Percentiles rank a stretch among this genome's conserved stretches.
phyloP scores from a whole-genome alignment of 1,284 basidiomycete species.

The Vanrija sp. region DNA sequence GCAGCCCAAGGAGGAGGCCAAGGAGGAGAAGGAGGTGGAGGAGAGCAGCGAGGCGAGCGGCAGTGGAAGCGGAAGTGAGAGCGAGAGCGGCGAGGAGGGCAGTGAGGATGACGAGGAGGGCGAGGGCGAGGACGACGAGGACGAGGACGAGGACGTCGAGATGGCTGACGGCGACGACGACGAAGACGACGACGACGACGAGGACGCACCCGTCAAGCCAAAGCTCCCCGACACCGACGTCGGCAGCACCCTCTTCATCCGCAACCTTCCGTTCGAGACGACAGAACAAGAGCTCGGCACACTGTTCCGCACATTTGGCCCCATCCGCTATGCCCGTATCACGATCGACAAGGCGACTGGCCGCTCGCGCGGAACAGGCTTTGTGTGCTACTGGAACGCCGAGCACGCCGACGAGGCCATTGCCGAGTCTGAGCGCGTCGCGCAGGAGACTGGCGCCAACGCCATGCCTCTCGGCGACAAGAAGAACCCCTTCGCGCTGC shows the following conservation, averaged over 20 bases:
- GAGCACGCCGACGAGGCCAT: conserved; percentile 84
- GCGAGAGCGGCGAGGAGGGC: conserved; percentile 55
- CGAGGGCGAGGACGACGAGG: conserved; percentile 51
- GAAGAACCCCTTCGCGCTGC: conserved; percentile 78
- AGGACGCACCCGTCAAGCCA: conserved; percentile 62
- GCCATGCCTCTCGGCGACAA: conserved; percentile 50
- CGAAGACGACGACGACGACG: conserved; percentile 53
- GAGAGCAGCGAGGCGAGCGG: conserved; percentile 12
- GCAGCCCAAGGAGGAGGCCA: conserved; percentile 56
- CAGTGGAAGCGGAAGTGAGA: conserved; percentile 1
- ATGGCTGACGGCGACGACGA: conserved; percentile 42
- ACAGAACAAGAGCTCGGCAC: conserved; percentile 84
- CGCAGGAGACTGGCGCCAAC: conserved; percentile 55
- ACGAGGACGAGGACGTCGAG: conserved; percentile 40
- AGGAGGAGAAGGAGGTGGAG: conserved; percentile 50
- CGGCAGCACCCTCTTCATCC: conserved; percentile 88
- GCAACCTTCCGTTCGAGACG: conserved; percentile 89
- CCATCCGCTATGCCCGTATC: conserved; percentile 88
- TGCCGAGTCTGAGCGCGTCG: conserved; percentile 71
- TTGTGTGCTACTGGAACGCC: conserved; percentile 95
- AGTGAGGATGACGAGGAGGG: conserved; percentile 59
- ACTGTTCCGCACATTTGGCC: conserved; percentile 86
- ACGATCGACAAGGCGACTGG: conserved; percentile 80
- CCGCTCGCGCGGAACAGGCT: conserved; percentile 89
- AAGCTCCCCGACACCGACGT: conserved; percentile 71